These are phyloP conservation scores for Backusella tarrabulga DNA, from an alignment of 192 early-diverging fungal genomes.

Conservation along the genomic window DNA sequence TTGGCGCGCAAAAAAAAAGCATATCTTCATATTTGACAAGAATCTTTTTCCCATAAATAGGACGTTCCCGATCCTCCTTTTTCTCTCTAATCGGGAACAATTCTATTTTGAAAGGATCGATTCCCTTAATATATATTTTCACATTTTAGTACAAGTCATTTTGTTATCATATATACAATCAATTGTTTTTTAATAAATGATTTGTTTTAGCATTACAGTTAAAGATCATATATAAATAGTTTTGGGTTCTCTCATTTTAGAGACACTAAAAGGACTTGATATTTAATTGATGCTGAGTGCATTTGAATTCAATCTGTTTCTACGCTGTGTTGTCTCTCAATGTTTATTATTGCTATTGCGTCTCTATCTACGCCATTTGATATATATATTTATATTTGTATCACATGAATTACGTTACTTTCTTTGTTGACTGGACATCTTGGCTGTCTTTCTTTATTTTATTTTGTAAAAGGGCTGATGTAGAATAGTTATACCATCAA, in stretches of 20 bases:
- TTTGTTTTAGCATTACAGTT: neutral
- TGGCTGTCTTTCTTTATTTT: too few relatives aligned
- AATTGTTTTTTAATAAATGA: neutral
- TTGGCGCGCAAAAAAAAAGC: neutral
- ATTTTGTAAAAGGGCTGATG: too few relatives aligned
- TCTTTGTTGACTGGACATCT: too few relatives aligned
- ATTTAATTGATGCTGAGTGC: neutral
- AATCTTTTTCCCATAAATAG: neutral
- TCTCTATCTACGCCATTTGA: too few relatives aligned
- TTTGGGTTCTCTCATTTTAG: neutral
- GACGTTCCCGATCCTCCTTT: neutral
- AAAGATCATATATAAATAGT: neutral
- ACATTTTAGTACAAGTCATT: neutral
- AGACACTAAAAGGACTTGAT: neutral
- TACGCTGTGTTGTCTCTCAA: neutral
- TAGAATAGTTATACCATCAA: too few relatives aligned
- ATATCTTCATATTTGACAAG: slow-evolving; percentile 1
- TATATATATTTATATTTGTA: too few relatives aligned
- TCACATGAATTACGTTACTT: too few relatives aligned
- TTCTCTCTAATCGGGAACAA: neutral
- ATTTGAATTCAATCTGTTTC: neutral
- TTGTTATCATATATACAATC: neutral
- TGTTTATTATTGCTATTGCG: neutral
- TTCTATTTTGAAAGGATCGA: neutral
- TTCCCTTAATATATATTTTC: neutral